Evolutionary conservation across 306 rosid species (phyloP).

Genomic region (Cicer pinnatifidum): DNA sequence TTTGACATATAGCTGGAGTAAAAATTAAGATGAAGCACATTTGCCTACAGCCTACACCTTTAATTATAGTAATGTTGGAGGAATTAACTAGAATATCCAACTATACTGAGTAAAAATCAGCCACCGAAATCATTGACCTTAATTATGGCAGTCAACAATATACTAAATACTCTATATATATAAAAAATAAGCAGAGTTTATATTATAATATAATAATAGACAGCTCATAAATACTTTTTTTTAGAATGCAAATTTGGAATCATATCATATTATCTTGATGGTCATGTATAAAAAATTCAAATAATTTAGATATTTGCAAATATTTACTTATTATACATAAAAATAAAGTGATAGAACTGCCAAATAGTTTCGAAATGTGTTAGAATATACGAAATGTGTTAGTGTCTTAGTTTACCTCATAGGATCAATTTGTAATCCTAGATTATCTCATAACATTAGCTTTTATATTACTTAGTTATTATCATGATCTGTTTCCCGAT

Average conservation of each 20-base stretch:
- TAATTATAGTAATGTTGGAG: conserved; percentile 27
- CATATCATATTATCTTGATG: not conserved
- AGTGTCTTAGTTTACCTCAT: not conserved
- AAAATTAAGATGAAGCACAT: conserved; percentile 32
- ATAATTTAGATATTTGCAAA: not conserved
- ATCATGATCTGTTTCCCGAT: not conserved
- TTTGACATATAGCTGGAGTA: conserved; percentile 24
- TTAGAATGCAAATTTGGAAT: not conserved
- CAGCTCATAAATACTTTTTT: not conserved
- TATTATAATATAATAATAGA: too few species aligned
- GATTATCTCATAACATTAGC: not conserved
- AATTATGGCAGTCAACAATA: conserved; percentile 5
- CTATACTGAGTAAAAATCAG: conserved; percentile 30
- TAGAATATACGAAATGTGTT: not conserved
- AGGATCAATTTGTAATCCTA: not conserved
- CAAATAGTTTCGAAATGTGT: not conserved
- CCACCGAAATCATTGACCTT: conserved; percentile 33
- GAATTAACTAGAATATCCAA: conserved; percentile 32
- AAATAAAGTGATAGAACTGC: conserved; percentile 1
- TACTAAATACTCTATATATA: conserved; percentile 20
- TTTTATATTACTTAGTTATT: not conserved
- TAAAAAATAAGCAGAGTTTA: conserved; percentile 5
- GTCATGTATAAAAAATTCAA: not conserved
- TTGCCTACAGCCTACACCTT: conserved; percentile 2
- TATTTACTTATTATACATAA: not conserved